phyloP scores from a whole-genome alignment of 1,139 yeast genomes.

The Blastobotrys malaysiensis region DNA sequence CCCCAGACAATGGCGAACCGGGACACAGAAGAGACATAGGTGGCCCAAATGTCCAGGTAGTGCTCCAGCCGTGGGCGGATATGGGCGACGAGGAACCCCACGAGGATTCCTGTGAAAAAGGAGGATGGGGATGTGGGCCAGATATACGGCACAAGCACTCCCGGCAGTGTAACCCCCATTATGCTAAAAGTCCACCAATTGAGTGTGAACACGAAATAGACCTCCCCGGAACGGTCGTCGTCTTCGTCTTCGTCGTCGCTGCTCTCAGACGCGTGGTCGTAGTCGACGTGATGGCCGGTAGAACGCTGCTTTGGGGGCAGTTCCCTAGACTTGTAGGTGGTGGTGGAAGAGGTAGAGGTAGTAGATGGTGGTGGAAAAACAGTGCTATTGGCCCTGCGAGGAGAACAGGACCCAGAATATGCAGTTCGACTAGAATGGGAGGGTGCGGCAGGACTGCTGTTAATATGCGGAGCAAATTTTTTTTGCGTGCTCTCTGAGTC shows the following conservation, averaged over 20 bases:
- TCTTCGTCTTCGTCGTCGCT: not conserved
- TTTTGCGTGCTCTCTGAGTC: not conserved
- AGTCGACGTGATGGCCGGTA: not conserved
- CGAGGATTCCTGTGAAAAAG: constrained; percentile 24
- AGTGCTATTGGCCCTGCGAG: not conserved
- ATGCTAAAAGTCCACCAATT: not conserved
- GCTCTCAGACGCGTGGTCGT: not conserved
- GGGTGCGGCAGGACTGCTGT: not conserved
- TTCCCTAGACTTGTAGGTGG: not conserved
- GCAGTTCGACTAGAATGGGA: not conserved
- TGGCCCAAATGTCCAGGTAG: constrained; percentile 26
- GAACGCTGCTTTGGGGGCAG: constrained; percentile 2
- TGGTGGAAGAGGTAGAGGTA: not conserved
- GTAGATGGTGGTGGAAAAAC: not conserved
- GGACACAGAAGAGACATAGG: constrained; percentile 17
- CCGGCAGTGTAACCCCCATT: constrained; percentile 14
- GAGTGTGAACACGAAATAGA: not conserved
- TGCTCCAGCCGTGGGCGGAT: constrained; percentile 23
- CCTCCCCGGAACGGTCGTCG: not conserved
- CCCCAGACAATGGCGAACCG: constrained; percentile 24
- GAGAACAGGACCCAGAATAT: not conserved
- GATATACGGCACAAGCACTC: constrained; percentile 19
- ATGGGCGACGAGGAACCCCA: constrained; percentile 22
- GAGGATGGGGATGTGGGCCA: constrained; percentile 27
- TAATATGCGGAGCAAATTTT: not conserved